Base-by-base conservation (phyloP, 495 filamentous ascomycete genomes). In the Friedmanniomyces endolithicus region DNA sequence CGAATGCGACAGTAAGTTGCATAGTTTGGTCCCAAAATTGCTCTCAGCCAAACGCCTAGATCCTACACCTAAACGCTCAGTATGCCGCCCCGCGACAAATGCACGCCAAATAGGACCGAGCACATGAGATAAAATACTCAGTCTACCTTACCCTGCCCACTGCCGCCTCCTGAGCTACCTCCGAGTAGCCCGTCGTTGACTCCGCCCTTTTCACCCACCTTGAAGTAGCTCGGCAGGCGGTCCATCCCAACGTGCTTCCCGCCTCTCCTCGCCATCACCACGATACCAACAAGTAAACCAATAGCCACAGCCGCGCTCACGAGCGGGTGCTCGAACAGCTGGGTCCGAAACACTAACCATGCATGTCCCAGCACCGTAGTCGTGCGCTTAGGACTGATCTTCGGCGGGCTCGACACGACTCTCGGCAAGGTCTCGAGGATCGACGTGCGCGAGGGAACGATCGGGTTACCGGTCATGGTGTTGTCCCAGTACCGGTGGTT, bases 391-490 rank as follows among this genome's bases (percentile, higher is more conserved):
- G 88, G 77, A 58, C 78, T 82, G 62, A 98, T 82, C 66, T 89
- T 86, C 35, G 88, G 83, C 16, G 90, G 87, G 46, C 75, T 70
- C 2, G 67, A 57, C 53, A 85, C 69, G 48, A 85, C 82, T 60
- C 94, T 87, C 58, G 81, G 85, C 56, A 96, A 77, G 46, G 90
- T 96, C 70, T 97, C 92, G 33, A 95, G 82, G 64, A 98, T 98
- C 8, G 87, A 90, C 6, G 90, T 94, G 47, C 92, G 86, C 6
- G 86, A 90, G 37, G 89, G 85, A 58, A 90, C 81, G 63, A 98
- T 96, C 40, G 78, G 73, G 66, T 86, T 86, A 51, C 89, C 90
- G 6, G 86, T 92, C 39, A 84, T 85, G 50, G 92, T 94, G 25
- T 75, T 78, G 66, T 98, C 92, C 94, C 94, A 98, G 71, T 95